Evolutionary conservation across 192 early-diverging fungal species (phyloP), one percentile per base, ranked within the genome.

Genomic region (Entomortierella beljakovae): DNA sequence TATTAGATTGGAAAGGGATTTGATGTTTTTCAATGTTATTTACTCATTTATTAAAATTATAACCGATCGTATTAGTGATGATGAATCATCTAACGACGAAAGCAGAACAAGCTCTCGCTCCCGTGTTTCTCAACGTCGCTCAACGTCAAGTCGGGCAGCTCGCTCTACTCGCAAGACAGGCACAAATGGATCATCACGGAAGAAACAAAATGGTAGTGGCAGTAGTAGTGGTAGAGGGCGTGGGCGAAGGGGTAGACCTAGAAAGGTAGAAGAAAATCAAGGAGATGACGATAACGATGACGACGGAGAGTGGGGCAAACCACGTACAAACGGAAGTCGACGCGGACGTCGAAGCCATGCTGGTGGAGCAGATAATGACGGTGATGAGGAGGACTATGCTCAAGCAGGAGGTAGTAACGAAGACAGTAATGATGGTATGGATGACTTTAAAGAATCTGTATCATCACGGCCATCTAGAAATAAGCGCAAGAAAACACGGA

Each of bases 401-500:
- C 60, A 77, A 13, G 61, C 53, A 1, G 61, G 65, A 0, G 66
- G 43, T 1, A 34, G 59, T 7, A 23, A 33, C 50, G 34, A 25
- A 46, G 13, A 16, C 33, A 6, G 22, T 40, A 2, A 51, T 42
- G 0, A 46, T 46, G 5, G 33, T 22, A 29, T 29, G 26, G 54
- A 61, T 1, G 70, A 56, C 1, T 22, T 61, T 23, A 52, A 43
- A 1, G 15, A n/a, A 1, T 50, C 71, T 26, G 22, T 49, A 6
- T 58, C 71, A 26, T 52, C 48, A 11, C 72, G 57, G 31, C 37
- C 51, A 8, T 55, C 59, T 0, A 60, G 72, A 34, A 76, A 18
- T 59, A 69, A 61, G 62, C 75, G 75, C n/a, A 68, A 69, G 50
- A 79, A 70, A 52, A 52, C 75, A 13, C 34, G 48, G 48, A 70